Base-by-base conservation (phyloP, 2,329 filamentous ascomycete species). In the Cytospora paraplurivora region DNA sequence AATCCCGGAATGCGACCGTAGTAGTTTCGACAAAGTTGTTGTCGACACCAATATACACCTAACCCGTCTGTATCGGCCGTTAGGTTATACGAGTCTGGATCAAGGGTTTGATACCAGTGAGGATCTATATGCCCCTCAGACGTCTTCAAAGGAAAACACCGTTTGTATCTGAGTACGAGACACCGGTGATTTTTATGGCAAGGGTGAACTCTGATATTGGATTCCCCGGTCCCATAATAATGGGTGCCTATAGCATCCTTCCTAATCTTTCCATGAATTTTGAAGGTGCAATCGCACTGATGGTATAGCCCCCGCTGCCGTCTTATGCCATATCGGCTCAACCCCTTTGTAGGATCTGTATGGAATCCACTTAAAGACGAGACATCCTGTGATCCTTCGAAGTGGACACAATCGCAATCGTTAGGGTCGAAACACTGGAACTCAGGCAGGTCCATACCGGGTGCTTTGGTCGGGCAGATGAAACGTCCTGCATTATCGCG, bases 351-450 rank as follows among this genome's bases (percentile, higher is more conserved):
- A 34, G 3, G 21, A 56, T 33, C 37, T 41, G 38, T 34, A 19
- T 17, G 10, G 21, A 54, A 6, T 10, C 5, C 13, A 44, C 54
- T 5, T 11, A 37, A 1, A 37, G 27, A 32, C 41, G 51, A 4
- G 32, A 51, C 34, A 1, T 17, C 19, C 19, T 53, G 38, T 1
- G 2, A 12, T 0, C 37, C 38, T 1, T 41, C 2, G 1, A 50
- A 27, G 1, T 1, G 5, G 38, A 33, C 10, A 8, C 62, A 63
- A 19, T 37, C 56, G 50, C 62, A 59, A 21, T 63, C 50, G 52
- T 63, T 63, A 0, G 56, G 56, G n/a, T 63, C 62, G n/a, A 63
- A 56, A 51, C 56, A 59, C 8, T 34, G 62, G 4, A 50, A 10
- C 2, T 41, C 38, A 8, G 62, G 62, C 8, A 13, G 17, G 3